A percentile compares a stretch with the other conserved stretches of the same genome.
Conservation (phyloP, 805 yeast genomes). For the Wickerhamomyces strasburgensis region DNA sequence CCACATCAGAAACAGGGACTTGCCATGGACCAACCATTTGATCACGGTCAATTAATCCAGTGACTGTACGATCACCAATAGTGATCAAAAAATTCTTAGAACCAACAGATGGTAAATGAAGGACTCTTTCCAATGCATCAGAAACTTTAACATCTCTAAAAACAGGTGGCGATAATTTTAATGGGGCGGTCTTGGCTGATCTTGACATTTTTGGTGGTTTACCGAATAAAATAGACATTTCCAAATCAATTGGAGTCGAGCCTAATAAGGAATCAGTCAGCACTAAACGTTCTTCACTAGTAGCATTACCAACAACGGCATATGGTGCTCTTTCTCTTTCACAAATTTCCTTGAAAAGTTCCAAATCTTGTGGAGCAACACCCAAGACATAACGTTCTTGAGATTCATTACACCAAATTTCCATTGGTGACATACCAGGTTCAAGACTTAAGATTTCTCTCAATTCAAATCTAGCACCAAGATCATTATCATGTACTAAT, state of each 20-base stretch:
- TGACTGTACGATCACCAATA: constrained; percentile 97
- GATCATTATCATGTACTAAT: constrained; percentile 91
- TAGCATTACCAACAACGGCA: constrained; percentile 94
- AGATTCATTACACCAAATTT: constrained; percentile 99
- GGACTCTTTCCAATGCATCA: constrained; percentile 76
- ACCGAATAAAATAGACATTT: constrained; percentile 92
- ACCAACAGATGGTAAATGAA: constrained; percentile 90
- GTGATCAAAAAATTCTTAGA: constrained; percentile 92
- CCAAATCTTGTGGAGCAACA: constrained; percentile 73
- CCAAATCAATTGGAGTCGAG: constrained; percentile 90
- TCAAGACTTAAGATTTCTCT: constrained; percentile 87
- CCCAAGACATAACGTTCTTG: constrained; percentile 97
- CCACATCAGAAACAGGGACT: constrained; percentile 97
- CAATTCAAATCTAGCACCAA: constrained; percentile 90
- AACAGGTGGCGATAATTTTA: constrained; percentile 39
- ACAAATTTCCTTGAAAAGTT: constrained; percentile 71
- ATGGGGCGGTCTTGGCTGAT: constrained; percentile 56
- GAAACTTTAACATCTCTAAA: constrained; percentile 36
- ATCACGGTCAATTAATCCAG: constrained; percentile 95
- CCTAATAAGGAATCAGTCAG: constrained; percentile 73
- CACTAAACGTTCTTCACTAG: constrained; percentile 75
- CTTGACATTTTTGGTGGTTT: constrained; percentile 96
- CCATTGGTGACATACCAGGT: constrained; percentile 99
- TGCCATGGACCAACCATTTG: constrained; percentile 99
- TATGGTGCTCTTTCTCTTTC: constrained; percentile 93